Percentiles rank a stretch among this genome's conserved stretches.
Conservation (phyloP, 2,329 filamentous ascomycete genomes). For the Cladosporium austrohemisphaericum region DNA sequence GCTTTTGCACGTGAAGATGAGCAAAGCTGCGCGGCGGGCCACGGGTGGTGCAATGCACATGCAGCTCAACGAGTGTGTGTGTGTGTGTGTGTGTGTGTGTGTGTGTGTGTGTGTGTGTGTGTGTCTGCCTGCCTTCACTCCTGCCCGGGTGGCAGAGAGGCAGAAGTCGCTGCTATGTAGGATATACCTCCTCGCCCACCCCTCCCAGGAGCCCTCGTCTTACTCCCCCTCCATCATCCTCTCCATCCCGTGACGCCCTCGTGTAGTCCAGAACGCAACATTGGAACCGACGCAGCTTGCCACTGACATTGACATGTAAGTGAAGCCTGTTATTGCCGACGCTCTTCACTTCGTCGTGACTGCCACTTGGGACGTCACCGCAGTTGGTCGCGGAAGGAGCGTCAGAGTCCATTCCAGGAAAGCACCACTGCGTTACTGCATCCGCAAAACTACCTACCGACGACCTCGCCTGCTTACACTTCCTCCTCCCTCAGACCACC, state of each 20-base stretch:
- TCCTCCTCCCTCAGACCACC: neutral
- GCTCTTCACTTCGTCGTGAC: neutral
- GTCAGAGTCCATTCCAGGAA: neutral
- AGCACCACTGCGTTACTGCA: no score
- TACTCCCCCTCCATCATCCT: neutral
- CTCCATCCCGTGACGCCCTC: neutral
- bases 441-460: neutral
- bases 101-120: no score
- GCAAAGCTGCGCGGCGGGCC: neutral
- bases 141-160: neutral
- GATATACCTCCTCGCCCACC: conserved; percentile 7
- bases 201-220: neutral
- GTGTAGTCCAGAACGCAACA: neutral
- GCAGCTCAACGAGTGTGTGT: conserved; percentile 12
- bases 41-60: conserved; percentile 5
- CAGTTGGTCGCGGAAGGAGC: conserved; percentile 1
- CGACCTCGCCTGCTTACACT: neutral
- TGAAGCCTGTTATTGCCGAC: neutral
- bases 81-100: no score
- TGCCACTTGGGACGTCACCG: neutral
- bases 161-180: no score
- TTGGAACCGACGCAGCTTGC: neutral
- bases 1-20: conserved; percentile 4
- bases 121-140: neutral
- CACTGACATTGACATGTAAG: neutral